These are phyloP conservation scores for Ophiocordyceps sinensis DNA, from an alignment of 2,329 filamentous ascomycete genomes.

Conservation along the genomic window DNA sequence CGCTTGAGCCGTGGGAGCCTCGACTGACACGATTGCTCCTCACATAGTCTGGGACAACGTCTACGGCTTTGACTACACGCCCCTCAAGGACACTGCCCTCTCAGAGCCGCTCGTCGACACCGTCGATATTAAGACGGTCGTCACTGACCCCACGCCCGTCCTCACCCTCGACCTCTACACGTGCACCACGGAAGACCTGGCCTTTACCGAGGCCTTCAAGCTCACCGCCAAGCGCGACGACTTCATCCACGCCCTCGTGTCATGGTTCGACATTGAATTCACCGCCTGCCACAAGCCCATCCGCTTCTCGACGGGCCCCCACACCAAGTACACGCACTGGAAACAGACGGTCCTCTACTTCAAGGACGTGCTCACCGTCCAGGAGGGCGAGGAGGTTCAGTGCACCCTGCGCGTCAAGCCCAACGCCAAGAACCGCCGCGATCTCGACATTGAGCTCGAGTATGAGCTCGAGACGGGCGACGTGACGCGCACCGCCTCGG, in stretches of 20 bases:
- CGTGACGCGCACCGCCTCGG: conserved; percentile 50
- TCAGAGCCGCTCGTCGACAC: conserved; percentile 95
- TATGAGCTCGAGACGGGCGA: conserved; percentile 74
- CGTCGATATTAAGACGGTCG: conserved; percentile 91
- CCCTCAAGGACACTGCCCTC: conserved; percentile 83
- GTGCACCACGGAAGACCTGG: conserved; percentile 67
- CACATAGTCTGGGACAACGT: conserved; percentile 92
- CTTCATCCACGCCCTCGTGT: conserved; percentile 90
- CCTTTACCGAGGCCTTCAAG: conserved; percentile 67
- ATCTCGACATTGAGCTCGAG: conserved; percentile 78
- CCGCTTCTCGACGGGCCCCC: conserved; percentile 89
- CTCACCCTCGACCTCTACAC: conserved; percentile 89
- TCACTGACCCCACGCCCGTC: conserved; percentile 77
- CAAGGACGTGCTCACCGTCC: conserved; percentile 80
- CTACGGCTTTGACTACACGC: conserved; percentile 93
- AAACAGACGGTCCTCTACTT: conserved; percentile 99
- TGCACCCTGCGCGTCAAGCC: conserved; percentile 70
- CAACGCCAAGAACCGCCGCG: conserved; percentile 86
- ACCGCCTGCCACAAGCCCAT: conserved; percentile 96
- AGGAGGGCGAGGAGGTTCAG: conserved; percentile 67
- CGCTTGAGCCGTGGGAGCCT: too few species aligned
- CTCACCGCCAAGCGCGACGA: conserved; percentile 72
- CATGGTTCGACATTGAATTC: conserved; percentile 99
- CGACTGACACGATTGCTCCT: not conserved
- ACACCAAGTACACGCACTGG: conserved; percentile 99